Evolutionary conservation across 345 rosid genomes (phyloP), one percentile per base, ranked within the genome.

Genomic region (Cardamine chenopodiifolia): DNA sequence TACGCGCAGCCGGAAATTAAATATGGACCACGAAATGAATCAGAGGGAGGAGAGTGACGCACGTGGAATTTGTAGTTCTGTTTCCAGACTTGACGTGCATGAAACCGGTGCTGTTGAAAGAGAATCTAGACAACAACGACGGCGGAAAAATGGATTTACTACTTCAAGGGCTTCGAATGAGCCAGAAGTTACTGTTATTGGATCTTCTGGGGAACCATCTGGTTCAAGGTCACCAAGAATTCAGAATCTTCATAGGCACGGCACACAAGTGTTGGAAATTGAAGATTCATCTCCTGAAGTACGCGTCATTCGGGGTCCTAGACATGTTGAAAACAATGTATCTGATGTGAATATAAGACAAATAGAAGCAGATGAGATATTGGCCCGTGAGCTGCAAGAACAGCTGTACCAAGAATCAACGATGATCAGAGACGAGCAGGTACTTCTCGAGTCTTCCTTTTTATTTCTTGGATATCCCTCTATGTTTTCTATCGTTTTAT

Each of bases 381-480:
- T 95, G 77, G 99, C 98, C 56, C 90, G 85, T 78, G 96, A 86
- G 79, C 87, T 95, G 73, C 99, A 95, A 86, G 96, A 92, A 77
- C 90, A 89, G 78, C 64, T 95, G 40, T 92, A 92, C 77, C 82
- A 83, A 54, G 99, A 92, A 78, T 48, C 71, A 0, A 77, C 82
- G 7, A 12, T 76, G 57, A 62, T 71, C 48, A 83, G 78, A 25
- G 64, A 58, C 52, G 83, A 61, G 18, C 87, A 84, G 91, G 98
- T 89, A 74, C 39, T 18, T 40, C 19, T 15, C 8, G 59, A 6
- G 54, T 72, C 50, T 76, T 31, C 8, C 34, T 54, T 17, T 67
- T 77, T 48, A 35, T 9, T 23, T 17, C 26, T 37, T 23, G 62
- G 25, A 37, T 70, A 25, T 54, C 34, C 34, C 40, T 45, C 50